Evolutionary conservation across 345 rosid genomes (phyloP).

Genomic region (Eucalyptus leucophloia): DNA sequence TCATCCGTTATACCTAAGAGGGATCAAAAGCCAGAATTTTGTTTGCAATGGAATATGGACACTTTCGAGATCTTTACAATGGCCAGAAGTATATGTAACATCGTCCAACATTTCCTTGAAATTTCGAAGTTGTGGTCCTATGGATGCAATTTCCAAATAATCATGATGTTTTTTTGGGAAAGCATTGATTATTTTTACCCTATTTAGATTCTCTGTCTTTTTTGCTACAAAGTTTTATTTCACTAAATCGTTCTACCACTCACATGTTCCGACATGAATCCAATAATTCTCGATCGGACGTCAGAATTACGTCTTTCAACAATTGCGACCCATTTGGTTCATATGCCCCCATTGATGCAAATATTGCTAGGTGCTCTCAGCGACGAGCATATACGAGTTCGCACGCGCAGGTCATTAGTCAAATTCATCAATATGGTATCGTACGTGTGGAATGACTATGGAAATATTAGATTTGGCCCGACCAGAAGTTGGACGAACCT

Average conservation of each 20-base stretch:
- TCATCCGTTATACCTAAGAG: background rate
- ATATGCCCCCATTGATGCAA: background rate
- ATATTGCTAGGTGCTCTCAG: background rate
- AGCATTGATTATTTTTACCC: background rate
- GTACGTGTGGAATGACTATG: background rate
- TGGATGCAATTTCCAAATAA: background rate
- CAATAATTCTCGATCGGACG: background rate
- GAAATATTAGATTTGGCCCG: background rate
- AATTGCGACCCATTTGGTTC: background rate
- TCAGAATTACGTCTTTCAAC: background rate
- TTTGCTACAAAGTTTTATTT: background rate
- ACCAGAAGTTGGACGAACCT: background rate
- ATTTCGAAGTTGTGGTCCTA: background rate
- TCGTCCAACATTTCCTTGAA: background rate
- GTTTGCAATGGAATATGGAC: background rate
- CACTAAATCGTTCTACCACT: background rate
- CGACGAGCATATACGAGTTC: background rate
- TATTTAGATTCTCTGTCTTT: background rate
- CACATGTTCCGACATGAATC: no score
- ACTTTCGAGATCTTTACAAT: background rate
- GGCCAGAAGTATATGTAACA: background rate
- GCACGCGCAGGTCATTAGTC: background rate
- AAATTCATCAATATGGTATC: background rate
- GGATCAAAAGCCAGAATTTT: background rate
- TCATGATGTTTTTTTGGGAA: background rate